Conservation (phyloP, 2,329 filamentous ascomycete genomes). For the Annulohypoxylon truncatum region DNA sequence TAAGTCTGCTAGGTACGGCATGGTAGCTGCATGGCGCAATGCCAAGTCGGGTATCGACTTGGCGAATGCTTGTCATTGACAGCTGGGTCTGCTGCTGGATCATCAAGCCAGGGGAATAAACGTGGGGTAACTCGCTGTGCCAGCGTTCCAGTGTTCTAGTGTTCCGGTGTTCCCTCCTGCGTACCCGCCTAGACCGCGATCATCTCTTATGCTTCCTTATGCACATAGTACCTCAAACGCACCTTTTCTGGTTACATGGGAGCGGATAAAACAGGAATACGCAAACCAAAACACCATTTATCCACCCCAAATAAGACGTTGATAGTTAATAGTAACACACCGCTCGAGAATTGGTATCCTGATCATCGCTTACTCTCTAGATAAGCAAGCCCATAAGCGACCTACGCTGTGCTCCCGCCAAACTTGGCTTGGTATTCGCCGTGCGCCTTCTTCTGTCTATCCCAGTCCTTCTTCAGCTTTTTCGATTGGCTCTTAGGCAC, state of each 20-base stretch:
- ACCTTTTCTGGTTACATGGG: neutral
- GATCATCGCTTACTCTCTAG: neutral
- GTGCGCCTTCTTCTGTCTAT: slow-evolving; percentile 87
- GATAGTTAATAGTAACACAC: slow-evolving; percentile 4
- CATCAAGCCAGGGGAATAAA: slow-evolving; percentile 16
- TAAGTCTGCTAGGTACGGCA: slow-evolving; percentile 26
- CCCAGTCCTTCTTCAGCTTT: slow-evolving; percentile 90
- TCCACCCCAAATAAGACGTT: neutral
- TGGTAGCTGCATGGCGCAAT: slow-evolving; percentile 18
- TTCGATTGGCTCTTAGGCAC: slow-evolving; percentile 83
- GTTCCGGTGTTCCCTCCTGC: neutral
- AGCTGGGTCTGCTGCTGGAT: slow-evolving; percentile 29
- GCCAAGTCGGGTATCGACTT: slow-evolving; percentile 46
- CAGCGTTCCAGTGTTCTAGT: neutral
- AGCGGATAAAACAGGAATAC: slow-evolving; percentile 2
- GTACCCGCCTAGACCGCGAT: slow-evolving; percentile 17
- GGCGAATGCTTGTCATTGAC: slow-evolving; percentile 43
- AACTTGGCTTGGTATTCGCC: slow-evolving; percentile 67
- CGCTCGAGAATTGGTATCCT: slow-evolving; percentile 10
- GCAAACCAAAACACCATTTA: neutral
- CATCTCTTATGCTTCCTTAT: slow-evolving; percentile 4
- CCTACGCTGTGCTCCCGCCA: slow-evolving; percentile 42
- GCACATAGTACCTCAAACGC: neutral
- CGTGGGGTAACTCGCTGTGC: slow-evolving; percentile 28
- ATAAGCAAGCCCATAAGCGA: slow-evolving; percentile 2